These are phyloP conservation scores for Globisporangium iwayamae DNA, from an alignment of 352 stramenopile species.

Conservation along the genomic window DNA sequence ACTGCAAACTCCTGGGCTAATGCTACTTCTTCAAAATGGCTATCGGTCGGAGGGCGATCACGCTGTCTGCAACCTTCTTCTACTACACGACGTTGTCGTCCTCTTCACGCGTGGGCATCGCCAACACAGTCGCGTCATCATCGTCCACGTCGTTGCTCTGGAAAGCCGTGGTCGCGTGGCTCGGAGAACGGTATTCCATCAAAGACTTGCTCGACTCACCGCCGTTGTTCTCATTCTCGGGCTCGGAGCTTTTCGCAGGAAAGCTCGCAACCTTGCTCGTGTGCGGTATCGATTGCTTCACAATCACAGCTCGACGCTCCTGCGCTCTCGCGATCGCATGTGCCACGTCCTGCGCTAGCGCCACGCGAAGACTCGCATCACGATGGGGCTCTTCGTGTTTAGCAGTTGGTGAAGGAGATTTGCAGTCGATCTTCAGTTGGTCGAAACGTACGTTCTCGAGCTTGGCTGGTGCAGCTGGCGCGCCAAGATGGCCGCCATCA, in stretches of 20 bases:
- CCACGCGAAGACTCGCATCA: conserved; percentile 21
- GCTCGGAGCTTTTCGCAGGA: conserved; percentile 15
- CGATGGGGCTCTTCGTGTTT: conserved; percentile 14
- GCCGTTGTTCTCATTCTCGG: conserved; percentile 43
- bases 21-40: not conserved
- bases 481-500: not conserved
- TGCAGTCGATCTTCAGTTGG: conserved; percentile 21
- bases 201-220: not conserved
- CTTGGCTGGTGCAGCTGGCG: not conserved
- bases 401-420: not conserved
- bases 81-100: not conserved
- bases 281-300: not conserved
- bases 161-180: conserved; percentile 1
- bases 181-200: conserved; percentile 4
- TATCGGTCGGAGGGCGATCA: not conserved
- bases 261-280: conserved; percentile 7
- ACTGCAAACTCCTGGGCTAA: no score
- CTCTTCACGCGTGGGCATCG: not conserved
- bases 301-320: conserved; percentile 17
- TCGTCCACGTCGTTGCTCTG: conserved; percentile 28
- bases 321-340: conserved; percentile 30
- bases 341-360: conserved; percentile 39
- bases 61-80: not conserved
- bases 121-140: not conserved
- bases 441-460: not conserved